Conservation (phyloP, 78 protist genomes). For the Creolimax fragrantissima region DNA sequence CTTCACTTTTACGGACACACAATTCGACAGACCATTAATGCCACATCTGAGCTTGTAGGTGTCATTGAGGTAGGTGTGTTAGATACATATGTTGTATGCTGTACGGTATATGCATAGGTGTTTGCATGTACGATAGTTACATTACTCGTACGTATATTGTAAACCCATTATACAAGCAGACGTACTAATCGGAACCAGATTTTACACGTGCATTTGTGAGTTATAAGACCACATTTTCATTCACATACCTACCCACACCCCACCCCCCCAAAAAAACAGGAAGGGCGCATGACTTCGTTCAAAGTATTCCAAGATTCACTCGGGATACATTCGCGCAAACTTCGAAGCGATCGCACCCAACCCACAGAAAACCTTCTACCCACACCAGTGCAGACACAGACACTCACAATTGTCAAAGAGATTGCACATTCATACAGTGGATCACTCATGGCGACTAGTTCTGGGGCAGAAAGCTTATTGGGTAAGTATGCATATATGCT, state of each 20-base stretch:
- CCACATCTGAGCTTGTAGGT: neutral
- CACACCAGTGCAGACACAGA: neutral
- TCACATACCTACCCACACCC: neutral
- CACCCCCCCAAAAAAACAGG: neutral
- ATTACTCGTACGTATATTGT: neutral
- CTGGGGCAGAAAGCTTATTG: neutral
- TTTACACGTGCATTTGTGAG: neutral
- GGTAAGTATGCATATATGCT: neutral
- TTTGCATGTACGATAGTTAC: neutral
- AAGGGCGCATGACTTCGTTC: neutral
- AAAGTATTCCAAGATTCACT: neutral
- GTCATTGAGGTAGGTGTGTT: neutral
- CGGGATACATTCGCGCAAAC: neutral
- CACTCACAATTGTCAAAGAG: neutral
- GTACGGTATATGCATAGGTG: neutral
- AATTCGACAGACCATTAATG: neutral
- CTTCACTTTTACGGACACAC: constrained; percentile 32
- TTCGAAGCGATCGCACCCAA: neutral
- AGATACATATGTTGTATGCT: neutral
- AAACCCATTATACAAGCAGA: no score
- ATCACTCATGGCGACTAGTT: neutral
- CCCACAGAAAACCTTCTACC: neutral
- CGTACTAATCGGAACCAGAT: no score
- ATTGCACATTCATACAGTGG: neutral
- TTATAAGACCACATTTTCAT: neutral